Evolutionary conservation across 306 rosid genomes (phyloP).

Genomic region (Alnus glutinosa): DNA sequence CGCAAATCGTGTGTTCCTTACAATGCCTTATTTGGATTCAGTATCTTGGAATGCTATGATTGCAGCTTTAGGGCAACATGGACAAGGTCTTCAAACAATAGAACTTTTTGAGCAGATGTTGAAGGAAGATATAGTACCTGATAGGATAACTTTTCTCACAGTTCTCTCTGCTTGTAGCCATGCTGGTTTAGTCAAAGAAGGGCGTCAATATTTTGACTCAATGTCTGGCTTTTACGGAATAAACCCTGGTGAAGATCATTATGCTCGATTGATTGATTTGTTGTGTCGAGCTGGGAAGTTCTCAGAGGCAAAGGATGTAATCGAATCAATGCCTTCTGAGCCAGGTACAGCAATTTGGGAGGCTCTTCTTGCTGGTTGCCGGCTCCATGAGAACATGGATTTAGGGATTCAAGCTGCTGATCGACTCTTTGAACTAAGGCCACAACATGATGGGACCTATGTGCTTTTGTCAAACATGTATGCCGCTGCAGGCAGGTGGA

Average conservation of each 20-base stretch:
- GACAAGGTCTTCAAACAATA: constrained; percentile 41
- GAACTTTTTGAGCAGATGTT: constrained; percentile 51
- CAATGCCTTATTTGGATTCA: constrained; percentile 55
- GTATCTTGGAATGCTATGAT: constrained; percentile 66
- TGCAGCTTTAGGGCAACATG: constrained; percentile 59
- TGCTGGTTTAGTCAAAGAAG: constrained; percentile 51
- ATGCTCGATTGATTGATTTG: constrained; percentile 54
- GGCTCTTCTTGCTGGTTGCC: constrained; percentile 57
- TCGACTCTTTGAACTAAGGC: constrained; percentile 42
- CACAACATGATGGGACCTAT: constrained; percentile 51
- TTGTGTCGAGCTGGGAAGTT: constrained; percentile 52
- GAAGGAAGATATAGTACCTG: constrained; percentile 50
- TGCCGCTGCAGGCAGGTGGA: constrained; percentile 51
- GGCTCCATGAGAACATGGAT: constrained; percentile 48
- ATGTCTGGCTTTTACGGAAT: constrained; percentile 38
- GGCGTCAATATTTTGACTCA: constrained; percentile 41
- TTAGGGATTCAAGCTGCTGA: constrained; percentile 50
- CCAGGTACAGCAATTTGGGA: constrained; percentile 51
- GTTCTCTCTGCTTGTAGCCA: constrained; percentile 59
- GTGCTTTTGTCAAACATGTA: constrained; percentile 51
- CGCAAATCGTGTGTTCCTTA: constrained; percentile 45
- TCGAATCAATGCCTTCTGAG: constrained; percentile 49
- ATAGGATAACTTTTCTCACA: constrained; percentile 54
- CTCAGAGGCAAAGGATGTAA: constrained; percentile 41
- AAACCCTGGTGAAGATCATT: constrained; percentile 55